A percentile compares a stretch with the other conserved stretches of the same genome.
These are phyloP conservation scores for Sophora flavescens DNA, from an alignment of 306 rosid genomes.

Conservation along the genomic window DNA sequence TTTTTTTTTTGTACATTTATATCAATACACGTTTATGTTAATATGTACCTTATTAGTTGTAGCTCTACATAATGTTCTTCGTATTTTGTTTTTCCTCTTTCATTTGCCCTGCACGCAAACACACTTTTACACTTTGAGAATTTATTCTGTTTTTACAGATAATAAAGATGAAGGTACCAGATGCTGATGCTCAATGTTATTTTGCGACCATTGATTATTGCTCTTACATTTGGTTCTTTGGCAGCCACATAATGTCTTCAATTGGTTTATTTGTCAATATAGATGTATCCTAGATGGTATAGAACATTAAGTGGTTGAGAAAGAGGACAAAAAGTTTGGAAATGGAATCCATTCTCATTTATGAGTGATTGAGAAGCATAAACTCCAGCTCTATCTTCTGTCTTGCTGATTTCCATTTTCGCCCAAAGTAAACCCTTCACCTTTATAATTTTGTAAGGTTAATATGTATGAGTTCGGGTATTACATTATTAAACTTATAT, in stretches of 20 bases:
- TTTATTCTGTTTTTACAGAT: slow-evolving; percentile 45
- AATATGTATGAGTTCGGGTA: not conserved
- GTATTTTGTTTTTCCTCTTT: not conserved
- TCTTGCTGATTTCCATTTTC: not conserved
- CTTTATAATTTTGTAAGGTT: not conserved
- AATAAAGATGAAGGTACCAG: slow-evolving; percentile 48
- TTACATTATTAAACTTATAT: not conserved
- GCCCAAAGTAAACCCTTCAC: not conserved
- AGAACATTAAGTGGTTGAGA: slow-evolving; percentile 31
- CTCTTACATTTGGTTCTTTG: slow-evolving; percentile 30
- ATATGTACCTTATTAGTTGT: not conserved
- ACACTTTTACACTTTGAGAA: slow-evolving; percentile 36
- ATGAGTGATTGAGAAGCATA: slow-evolving; percentile 44
- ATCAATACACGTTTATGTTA: not conserved
- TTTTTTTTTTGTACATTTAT: not conserved
- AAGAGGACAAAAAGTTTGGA: slow-evolving; percentile 37
- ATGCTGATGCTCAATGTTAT: slow-evolving; percentile 43
- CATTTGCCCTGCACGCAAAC: slow-evolving; percentile 8
- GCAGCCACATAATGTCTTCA: slow-evolving; percentile 24
- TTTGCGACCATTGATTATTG: slow-evolving; percentile 24
- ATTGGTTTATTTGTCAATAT: slow-evolving; percentile 37
- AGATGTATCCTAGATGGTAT: not conserved
- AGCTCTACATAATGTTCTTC: not conserved
- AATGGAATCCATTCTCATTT: slow-evolving; percentile 26
- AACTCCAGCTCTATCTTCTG: slow-evolving; percentile 1